Conservation (phyloP, 192 early-diverging fungal genomes). For the Entomortierella chlamydospora region DNA sequence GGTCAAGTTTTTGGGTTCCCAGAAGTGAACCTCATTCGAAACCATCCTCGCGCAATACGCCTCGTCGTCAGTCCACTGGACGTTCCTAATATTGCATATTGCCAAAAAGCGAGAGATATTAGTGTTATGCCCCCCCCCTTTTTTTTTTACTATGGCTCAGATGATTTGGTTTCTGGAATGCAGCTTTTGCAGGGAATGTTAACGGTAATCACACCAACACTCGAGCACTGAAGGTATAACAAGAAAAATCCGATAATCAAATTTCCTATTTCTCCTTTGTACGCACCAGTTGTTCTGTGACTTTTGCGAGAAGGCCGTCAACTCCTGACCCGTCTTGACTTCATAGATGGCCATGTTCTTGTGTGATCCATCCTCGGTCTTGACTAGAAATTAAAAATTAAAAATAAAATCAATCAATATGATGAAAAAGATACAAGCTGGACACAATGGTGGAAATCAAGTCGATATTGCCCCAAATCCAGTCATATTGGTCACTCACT, state of each 20-base stretch:
- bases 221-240: no score
- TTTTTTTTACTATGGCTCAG: neutral
- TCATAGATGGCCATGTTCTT: conserved; percentile 89
- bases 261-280: no score
- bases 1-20: conserved; percentile 70
- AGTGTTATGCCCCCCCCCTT: neutral
- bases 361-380: conserved; percentile 73
- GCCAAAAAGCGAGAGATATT: neutral
- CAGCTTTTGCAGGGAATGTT: no score
- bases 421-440: neutral
- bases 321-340: conserved; percentile 72
- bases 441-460: no score
- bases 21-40: conserved; percentile 91
- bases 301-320: conserved; percentile 86
- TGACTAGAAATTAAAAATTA: conserved; percentile 61
- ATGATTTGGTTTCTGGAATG: no score
- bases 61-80: conserved; percentile 97
- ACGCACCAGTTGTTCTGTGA: conserved; percentile 74
- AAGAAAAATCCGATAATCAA: no score
- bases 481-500: conserved; percentile 54
- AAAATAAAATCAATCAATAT: neutral
- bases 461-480: no score
- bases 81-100: conserved; percentile 66
- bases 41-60: conserved; percentile 86
- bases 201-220: no score